Base-by-base conservation (phyloP, 2,329 filamentous ascomycete genomes). In the Stachybotrys elegans region DNA sequence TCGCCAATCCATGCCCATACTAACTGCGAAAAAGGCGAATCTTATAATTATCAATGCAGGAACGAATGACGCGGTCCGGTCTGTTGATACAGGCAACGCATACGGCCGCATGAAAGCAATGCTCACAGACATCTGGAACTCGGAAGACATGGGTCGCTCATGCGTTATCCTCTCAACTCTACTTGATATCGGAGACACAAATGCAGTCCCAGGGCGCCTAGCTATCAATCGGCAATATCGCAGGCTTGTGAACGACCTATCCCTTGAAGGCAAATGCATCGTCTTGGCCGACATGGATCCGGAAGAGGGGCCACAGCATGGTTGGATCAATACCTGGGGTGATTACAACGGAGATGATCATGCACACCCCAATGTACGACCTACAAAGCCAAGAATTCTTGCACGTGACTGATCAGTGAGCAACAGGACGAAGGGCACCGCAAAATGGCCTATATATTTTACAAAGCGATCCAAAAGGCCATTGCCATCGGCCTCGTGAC, bases 41-140 rank as follows among this genome's bases (percentile, higher is more conserved):
- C 38, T 57, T 14, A 47, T 56, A 5, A 42, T 56, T 23, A 49
- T 56, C 42, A 51, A 57, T 20, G 48, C 43, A 11, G 55, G 54
- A 6, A 57, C 55, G 20, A 57, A 57, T 36, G 50, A 57, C 40
- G 46, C 42, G 14, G 29, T 40, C 6, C 13, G 38, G 14, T 27
- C 41, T 25, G 17, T 37, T 3, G 36, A 48, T 13, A 22, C 45
- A 17, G 38, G 32, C 16, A 42, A 38, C 9, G 48, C 50, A 8
- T 43, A 43, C 12, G 25, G 40, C 3, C 44, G 47, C 8, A 57
- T 55, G 49, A 39, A 40, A 22, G 36, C 32, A 3, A 35, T 55
- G 7, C 32, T 35, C 12, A 14, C 9, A 9, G 12, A 13, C 9
- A 35, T 19, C 16, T 35, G 32, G 32, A 19, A 8, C 12, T 13